Evolutionary conservation across 1,139 yeast genomes (phyloP), one percentile per base, ranked within the genome.

Genomic region (Yamadazyma mexicana): DNA sequence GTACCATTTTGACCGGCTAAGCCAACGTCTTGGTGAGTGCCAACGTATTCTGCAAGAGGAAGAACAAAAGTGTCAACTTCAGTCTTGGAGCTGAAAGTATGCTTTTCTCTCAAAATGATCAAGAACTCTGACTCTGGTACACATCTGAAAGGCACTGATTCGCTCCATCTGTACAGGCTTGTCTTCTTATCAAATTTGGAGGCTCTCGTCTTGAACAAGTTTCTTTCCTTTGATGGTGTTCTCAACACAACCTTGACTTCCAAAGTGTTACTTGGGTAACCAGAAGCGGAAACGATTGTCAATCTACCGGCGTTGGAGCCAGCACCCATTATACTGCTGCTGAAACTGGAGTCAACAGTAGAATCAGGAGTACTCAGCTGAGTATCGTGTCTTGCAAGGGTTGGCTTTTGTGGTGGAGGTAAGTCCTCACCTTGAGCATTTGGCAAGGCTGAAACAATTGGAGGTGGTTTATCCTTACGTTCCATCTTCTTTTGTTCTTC

Each of bases 11-110:
- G 64, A 11, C 59, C 59, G 5, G 50, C 49, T 35, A 70, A 50
- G 3, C 50, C 44, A 24, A 66, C 40, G 31, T 61, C 59, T 16
- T 65, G 67, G 30, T 55, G 52, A 23, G 67, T 67, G 50, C 64
- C 62, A 36, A 59, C 43, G 27, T 52, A 68, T 15, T 73, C 75
- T n/a, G 55, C 42, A 46, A 79, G 62, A 11, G 54, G 52, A 31
- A 80, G 48, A 17, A 61, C 58, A 5, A 79, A 81, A 38, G 71
- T 73, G 12, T 87, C 95, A 36, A 88, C 47, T 39, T 79, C 85
- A 33, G 71, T 70, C 47, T 78, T 82, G 54, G 85, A 81, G 32
- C 95, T 92, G 51, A 91, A 75, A 3, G 80, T 75, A 59, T 86
- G 95, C 56, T 80, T 85, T 37, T 83, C 82, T 37, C 78, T 71